phyloP scores from a whole-genome alignment of 345 rosid genomes.

The sweet orange (Citrus sinensis) region DNA sequence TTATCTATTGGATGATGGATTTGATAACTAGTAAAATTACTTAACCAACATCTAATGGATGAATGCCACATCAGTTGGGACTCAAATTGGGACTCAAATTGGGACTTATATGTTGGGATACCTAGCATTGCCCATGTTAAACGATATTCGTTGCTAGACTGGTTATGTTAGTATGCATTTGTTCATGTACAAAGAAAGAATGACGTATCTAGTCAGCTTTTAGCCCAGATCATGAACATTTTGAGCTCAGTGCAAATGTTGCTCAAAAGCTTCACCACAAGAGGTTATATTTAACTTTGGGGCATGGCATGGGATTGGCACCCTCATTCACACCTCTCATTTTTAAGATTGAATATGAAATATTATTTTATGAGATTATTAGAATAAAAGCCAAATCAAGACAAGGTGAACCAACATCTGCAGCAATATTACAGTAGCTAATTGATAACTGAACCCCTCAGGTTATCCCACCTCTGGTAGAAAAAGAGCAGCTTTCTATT shows the following conservation, averaged over 20 bases:
- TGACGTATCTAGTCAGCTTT: neutral
- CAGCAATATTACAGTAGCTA: neutral
- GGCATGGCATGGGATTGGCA: neutral
- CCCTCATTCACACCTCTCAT: neutral
- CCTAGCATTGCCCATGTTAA: too few relatives aligned
- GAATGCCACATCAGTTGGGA: too few relatives aligned
- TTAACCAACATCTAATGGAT: too few relatives aligned
- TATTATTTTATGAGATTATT: neutral
- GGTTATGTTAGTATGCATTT: too few relatives aligned
- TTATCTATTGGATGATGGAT: too few relatives aligned
- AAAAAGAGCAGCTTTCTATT: neutral
- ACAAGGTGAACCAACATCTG: neutral
- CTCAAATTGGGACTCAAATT: too few relatives aligned
- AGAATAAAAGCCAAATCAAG: neutral
- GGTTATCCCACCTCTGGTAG: neutral
- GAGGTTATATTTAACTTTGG: neutral
- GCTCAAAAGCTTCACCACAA: neutral
- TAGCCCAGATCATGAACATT: neutral
- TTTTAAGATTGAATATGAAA: neutral
- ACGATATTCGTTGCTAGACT: too few relatives aligned
- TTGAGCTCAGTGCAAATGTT: neutral
- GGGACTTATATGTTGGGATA: too few relatives aligned
- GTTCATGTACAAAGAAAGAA: neutral
- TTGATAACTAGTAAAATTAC: too few relatives aligned
- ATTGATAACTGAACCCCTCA: neutral